Evolutionary conservation across 495 filamentous ascomycete genomes (phyloP).

Genomic region (Jackrogersella multiformis): DNA sequence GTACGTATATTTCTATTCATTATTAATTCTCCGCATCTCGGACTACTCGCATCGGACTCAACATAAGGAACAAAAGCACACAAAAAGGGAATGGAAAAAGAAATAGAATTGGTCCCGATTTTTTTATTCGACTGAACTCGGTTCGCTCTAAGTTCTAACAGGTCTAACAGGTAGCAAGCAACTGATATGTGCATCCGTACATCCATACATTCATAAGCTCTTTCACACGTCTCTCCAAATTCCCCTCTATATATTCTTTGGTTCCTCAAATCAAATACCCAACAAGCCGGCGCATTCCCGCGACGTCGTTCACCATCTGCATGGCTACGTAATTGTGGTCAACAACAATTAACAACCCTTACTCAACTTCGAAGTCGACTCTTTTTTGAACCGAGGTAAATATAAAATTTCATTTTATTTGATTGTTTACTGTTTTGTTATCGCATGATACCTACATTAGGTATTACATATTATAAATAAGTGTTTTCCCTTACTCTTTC

Average conservation of each 20-base stretch:
- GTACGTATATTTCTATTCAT: slow-evolving; percentile 28
- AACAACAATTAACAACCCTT: slow-evolving; percentile 25
- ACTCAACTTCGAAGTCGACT: slow-evolving; percentile 3
- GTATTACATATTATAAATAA: too few relatives aligned
- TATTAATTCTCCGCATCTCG: slow-evolving; percentile 34
- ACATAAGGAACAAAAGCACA: slow-evolving; percentile 33
- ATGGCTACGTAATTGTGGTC: slow-evolving; percentile 49
- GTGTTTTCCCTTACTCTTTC: neutral
- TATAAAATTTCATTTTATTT: slow-evolving; percentile 17
- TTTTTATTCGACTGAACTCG: slow-evolving; percentile 11
- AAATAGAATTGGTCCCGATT: slow-evolving; percentile 22
- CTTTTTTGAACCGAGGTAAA: slow-evolving; percentile 32
- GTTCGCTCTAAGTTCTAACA: neutral
- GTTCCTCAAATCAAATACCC: slow-evolving; percentile 16
- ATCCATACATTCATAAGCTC: slow-evolving; percentile 27
- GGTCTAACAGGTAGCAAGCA: slow-evolving; percentile 45
- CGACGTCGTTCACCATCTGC: slow-evolving; percentile 43
- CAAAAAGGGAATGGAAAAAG: slow-evolving; percentile 25
- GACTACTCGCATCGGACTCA: slow-evolving; percentile 30
- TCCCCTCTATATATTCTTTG: slow-evolving; percentile 38
- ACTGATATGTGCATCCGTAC: too few relatives aligned
- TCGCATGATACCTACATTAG: slow-evolving; percentile 9
- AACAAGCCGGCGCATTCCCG: slow-evolving; percentile 33
- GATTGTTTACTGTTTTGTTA: slow-evolving; percentile 26
- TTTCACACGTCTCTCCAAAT: slow-evolving; percentile 15